Base-by-base conservation (phyloP, 2,329 filamentous ascomycete species). In the Neonectria ditissima region DNA sequence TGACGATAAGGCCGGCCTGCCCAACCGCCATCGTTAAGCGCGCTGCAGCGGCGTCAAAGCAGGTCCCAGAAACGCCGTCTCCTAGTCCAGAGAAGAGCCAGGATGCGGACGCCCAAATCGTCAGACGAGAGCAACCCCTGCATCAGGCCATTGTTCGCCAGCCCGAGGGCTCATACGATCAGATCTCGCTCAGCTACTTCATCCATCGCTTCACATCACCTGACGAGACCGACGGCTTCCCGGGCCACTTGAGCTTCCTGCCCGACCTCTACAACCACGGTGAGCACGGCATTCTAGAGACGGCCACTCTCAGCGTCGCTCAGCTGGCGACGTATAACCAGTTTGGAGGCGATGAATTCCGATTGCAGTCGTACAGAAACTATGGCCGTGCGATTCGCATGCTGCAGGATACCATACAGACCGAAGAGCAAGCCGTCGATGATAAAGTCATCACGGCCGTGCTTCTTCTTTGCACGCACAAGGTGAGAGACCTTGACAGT, bases 261-360 rank as follows among this genome's bases (percentile, higher is more conserved):
- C 76, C 76, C 1, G 54, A 58, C 20, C 62, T 78, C 5, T 77
- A 73, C 45, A 62, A 77, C 43, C 60, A 70, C 4, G 26, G 71
- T 57, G 65, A 70, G 11, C 48, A 65, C 51, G 75, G 76, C 0
- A 41, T 78, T 2, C 67, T 78, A 13, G 75, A 77, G 32, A 67
- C 66, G 2, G 75, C 76, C 9, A 78, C 76, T 0, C 55, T 76
- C 50, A 76, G 73, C n/a, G 76, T 78, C 3, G 75, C 76, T 5
- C 73, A 77, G 44, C 71, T 78, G 65, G 76, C 76, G 5, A 74
- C 75, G 0, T 78, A 76, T 45, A 78, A 78, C 57, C 71, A 74
- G 16, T 70, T 76, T 26, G 75, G 76, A 0, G 70, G 71, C 5
- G 66, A 74, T 0, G 67, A 72, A 24, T 70, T 78, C 24, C 67